Conservation (phyloP, 2,329 filamentous ascomycete species). For the Didymella arachidicola region DNA sequence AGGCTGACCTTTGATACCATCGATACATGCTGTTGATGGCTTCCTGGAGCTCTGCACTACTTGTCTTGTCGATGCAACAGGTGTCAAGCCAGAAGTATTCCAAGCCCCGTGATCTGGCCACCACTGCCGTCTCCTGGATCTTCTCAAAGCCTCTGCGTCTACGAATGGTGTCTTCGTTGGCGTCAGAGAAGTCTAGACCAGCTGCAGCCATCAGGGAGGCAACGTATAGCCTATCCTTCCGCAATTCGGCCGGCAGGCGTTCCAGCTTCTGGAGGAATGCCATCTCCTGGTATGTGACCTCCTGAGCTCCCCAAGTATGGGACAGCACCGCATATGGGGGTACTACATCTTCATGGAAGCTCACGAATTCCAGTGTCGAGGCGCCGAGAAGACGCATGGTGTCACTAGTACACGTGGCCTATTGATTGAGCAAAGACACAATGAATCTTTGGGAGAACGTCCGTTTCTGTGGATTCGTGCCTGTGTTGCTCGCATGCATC, state of each 20-base stretch:
- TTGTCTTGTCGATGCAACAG: slow-evolving; percentile 2
- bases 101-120: background rate
- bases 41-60: background rate
- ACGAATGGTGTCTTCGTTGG: background rate
- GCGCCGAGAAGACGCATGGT: background rate
- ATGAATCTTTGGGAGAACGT: background rate
- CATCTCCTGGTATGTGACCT: background rate
- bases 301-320: background rate
- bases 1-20: background rate
- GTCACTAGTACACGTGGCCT: background rate
- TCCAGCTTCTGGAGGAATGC: background rate
- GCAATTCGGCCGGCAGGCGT: background rate
- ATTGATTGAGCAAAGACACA: background rate
- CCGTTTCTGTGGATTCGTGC: no score
- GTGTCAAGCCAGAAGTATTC: slow-evolving; percentile 4
- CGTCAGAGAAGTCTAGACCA: background rate
- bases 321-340: background rate
- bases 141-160: background rate
- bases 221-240: background rate
- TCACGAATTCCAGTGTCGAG: background rate
- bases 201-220: background rate
- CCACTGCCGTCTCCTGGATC: background rate
- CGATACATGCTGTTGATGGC: background rate
- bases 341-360: background rate
- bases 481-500: background rate